Conservation (phyloP, 2,329 filamentous ascomycete genomes). For the Juglanconis juglandina region DNA sequence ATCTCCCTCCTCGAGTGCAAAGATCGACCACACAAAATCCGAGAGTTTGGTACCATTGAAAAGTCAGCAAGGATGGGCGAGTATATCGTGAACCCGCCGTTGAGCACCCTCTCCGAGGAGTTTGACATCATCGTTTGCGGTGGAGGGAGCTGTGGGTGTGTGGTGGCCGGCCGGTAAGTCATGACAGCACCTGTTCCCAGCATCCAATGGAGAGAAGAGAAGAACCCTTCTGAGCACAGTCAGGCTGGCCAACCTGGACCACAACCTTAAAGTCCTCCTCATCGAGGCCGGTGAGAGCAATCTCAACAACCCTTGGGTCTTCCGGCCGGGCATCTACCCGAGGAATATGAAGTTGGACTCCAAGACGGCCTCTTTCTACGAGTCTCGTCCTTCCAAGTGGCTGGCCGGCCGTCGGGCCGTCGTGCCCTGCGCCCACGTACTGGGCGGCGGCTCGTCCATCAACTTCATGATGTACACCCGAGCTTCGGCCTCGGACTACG, state of each 20-base stretch:
- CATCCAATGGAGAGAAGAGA: not conserved
- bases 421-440: conserved; percentile 70
- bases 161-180: conserved; percentile 52
- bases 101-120: conserved; percentile 60
- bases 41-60: not conserved
- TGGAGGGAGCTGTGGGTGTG: conserved; percentile 64
- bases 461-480: conserved; percentile 81
- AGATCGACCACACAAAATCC: not conserved
- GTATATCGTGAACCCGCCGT: conserved; percentile 8
- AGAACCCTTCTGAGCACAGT: conserved; percentile 14
- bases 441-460: conserved; percentile 71
- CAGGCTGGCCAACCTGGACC: conserved; percentile 71
- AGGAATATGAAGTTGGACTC: conserved; percentile 75
- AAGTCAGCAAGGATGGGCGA: conserved; percentile 13
- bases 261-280: conserved; percentile 66
- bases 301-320: conserved; percentile 76
- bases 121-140: conserved; percentile 79
- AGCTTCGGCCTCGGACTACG: conserved; percentile 69
- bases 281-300: conserved; percentile 72
- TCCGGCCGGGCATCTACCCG: conserved; percentile 72
- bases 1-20: not conserved
- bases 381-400: conserved; percentile 70
- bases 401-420: conserved; percentile 68
- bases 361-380: conserved; percentile 78
- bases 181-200: conserved; percentile 4